Evolutionary conservation across 1,139 yeast genomes (phyloP).

Genomic region (Taphrina betulina): DNA sequence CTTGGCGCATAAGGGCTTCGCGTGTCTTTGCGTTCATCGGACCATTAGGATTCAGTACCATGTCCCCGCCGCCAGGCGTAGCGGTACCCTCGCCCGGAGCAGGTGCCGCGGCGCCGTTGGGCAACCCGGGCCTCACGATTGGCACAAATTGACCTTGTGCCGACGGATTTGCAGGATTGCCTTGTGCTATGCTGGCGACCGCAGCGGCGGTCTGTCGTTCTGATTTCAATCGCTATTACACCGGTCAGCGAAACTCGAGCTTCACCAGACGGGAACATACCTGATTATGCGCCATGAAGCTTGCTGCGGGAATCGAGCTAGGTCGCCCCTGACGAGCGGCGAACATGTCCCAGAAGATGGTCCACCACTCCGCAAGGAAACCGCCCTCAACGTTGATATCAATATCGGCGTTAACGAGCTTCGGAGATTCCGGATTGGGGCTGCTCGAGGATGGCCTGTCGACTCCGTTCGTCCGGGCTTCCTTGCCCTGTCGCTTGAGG

Average conservation of each 20-base stretch:
- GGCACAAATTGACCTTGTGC: not conserved
- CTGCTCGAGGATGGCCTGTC: not conserved
- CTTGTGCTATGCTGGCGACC: not conserved
- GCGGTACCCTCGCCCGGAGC: not conserved
- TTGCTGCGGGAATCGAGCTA: slow-evolving; percentile 61
- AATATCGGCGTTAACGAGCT: slow-evolving; percentile 34
- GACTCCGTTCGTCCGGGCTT: not conserved
- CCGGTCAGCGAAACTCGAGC: not conserved
- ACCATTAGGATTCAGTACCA: slow-evolving; percentile 26
- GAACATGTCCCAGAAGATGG: slow-evolving; percentile 89
- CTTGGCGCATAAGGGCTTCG: slow-evolving; percentile 41
- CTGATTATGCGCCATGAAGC: slow-evolving; percentile 58
- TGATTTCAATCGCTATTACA: slow-evolving; percentile 56
- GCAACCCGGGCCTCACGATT: not conserved
- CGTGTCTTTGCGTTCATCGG: slow-evolving; percentile 40
- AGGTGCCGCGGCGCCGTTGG: slow-evolving; percentile 14
- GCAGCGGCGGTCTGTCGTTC: slow-evolving; percentile 43
- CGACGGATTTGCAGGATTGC: not conserved
- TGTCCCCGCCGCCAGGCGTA: not conserved
- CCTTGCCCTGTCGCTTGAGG: not conserved
- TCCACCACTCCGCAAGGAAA: slow-evolving; percentile 93
- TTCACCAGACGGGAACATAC: slow-evolving; percentile 32
- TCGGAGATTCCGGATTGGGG: not conserved
- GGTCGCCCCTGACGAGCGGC: slow-evolving; percentile 71
- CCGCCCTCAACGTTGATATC: slow-evolving; percentile 73